phyloP scores from a whole-genome alignment of 306 rosid genomes.

The Casuarina glauca region DNA sequence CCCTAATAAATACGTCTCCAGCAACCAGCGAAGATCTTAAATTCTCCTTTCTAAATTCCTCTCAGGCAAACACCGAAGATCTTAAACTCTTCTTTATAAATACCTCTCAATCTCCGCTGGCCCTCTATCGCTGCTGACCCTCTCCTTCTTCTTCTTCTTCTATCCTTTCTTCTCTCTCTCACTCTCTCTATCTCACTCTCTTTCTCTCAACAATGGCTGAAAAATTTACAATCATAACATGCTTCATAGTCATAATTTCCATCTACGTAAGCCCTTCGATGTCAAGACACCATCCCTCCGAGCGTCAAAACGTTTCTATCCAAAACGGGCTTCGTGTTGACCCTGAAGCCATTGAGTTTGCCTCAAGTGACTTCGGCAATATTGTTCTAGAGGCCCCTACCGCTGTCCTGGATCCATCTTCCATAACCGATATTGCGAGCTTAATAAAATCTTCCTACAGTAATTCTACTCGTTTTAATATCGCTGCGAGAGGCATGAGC shows the following conservation, averaged over 20 bases:
- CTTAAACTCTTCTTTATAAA: constrained; percentile 24
- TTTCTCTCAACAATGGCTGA: constrained; percentile 41
- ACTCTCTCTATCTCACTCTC: no score
- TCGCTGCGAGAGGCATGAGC: constrained; percentile 65
- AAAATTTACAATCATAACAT: constrained; percentile 24
- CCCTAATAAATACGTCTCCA: no score
- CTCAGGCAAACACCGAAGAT: constrained; percentile 6
- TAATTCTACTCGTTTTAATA: constrained; percentile 37
- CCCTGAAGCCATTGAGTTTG: constrained; percentile 42
- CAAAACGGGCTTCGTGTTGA: constrained; percentile 46
- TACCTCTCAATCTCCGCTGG: not conserved
- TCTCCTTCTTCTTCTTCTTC: not conserved
- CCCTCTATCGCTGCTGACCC: constrained; percentile 10
- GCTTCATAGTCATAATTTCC: constrained; percentile 28
- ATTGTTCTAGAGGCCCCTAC: constrained; percentile 42
- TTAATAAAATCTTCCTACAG: constrained; percentile 46
- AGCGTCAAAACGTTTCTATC: constrained; percentile 10
- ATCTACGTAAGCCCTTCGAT: constrained; percentile 39
- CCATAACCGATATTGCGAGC: constrained; percentile 40
- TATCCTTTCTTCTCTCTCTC: not conserved
- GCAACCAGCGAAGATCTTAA: no score
- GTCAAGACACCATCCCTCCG: constrained; percentile 25
- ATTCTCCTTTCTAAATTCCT: no score
- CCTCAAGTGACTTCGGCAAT: constrained; percentile 68
- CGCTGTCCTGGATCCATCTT: constrained; percentile 59